A percentile compares a stretch with the other conserved stretches of the same genome.
These are phyloP conservation scores for Cladosporium sphaerospermum DNA, from an alignment of 2,329 filamentous ascomycete species.

Conservation along the genomic window DNA sequence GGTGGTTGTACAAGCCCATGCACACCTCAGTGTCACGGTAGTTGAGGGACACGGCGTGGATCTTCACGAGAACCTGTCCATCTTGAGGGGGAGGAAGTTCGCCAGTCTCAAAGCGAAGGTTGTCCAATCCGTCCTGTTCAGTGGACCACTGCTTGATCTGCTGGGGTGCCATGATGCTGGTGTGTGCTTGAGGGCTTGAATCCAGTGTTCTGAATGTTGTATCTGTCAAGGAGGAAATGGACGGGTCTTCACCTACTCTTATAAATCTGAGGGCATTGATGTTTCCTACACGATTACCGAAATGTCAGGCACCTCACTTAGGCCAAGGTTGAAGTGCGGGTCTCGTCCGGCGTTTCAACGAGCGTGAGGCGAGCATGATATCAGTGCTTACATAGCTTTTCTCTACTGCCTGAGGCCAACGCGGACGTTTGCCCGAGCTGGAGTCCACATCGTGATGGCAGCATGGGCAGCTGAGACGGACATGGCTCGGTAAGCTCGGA, in stretches of 20 bases:
- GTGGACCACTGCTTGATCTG: conserved; percentile 37
- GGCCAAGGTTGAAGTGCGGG: neutral
- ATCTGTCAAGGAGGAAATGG: no score
- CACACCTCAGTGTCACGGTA: conserved; percentile 53
- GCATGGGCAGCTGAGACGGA: no score
- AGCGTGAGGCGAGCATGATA: neutral
- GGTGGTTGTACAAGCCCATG: conserved; percentile 62
- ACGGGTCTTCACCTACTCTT: no score
- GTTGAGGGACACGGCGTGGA: conserved; percentile 49
- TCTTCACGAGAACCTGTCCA: conserved; percentile 46
- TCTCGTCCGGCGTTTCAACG: neutral
- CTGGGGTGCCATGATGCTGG: conserved; percentile 13
- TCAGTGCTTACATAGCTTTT: neutral
- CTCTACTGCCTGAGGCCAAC: no score
- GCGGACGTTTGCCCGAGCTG: no score
- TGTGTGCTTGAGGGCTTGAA: neutral
- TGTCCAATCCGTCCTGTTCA: conserved; percentile 38
- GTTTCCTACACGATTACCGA: neutral
- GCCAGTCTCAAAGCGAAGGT: conserved; percentile 31
- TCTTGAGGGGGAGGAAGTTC: conserved; percentile 31
- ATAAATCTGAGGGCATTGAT: no score
- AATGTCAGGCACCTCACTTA: neutral
- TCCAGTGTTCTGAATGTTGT: no score
- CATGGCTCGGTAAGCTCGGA: no score
- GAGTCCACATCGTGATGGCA: no score